Base-by-base conservation (phyloP, 192 early-diverging fungal genomes). In the Jimgerdemannia lactiflua region DNA sequence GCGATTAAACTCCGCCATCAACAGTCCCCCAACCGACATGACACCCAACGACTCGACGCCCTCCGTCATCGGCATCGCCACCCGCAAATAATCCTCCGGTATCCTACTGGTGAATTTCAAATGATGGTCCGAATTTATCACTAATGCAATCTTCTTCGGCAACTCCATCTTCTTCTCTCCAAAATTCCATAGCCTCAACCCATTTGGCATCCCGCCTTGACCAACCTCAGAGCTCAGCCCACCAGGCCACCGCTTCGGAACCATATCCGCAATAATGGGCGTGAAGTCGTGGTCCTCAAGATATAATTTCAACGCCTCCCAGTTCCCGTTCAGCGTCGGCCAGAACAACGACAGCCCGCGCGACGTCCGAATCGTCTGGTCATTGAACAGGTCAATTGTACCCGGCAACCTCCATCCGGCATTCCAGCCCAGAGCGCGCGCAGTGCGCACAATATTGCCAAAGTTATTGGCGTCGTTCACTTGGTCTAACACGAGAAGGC, bases 1-100 rank as follows among this genome's bases (percentile, higher is more conserved):
- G 41, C 66, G 69, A 71, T 87, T 87, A 41, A 87, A 39, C 69
- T 87, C 82, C 74, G 75, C 79, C 84, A 87, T 83, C 67, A 87
- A 77, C 3, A 81, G 79, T 41, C 78, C 74, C 29, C 82, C 86
- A 10, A 79, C 86, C 7, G 67, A 79, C 9, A 84, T 78, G 4
- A 85, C 83, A 59, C 85, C 85, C 69, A 87, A 73, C 7, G 83
- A 85, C 70, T 87, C 83, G 2, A 85, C 84, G 9, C 70, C 76
- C 4, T 65, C 54, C 54, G 71, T 65, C 86, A 87, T 87, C 1
- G 84, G 84, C 42, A 87, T 80, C 63, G 86, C 85, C 3, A 87
- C 82, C 40, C 84, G 65, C 39, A 83, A 71, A 0, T 81, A 70
- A 4, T 77, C 74, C 8, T 77, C 19, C 49, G 49, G 49, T 7